Conservation (phyloP, 2,329 filamentous ascomycete species). For the Thelonectria rubi region DNA sequence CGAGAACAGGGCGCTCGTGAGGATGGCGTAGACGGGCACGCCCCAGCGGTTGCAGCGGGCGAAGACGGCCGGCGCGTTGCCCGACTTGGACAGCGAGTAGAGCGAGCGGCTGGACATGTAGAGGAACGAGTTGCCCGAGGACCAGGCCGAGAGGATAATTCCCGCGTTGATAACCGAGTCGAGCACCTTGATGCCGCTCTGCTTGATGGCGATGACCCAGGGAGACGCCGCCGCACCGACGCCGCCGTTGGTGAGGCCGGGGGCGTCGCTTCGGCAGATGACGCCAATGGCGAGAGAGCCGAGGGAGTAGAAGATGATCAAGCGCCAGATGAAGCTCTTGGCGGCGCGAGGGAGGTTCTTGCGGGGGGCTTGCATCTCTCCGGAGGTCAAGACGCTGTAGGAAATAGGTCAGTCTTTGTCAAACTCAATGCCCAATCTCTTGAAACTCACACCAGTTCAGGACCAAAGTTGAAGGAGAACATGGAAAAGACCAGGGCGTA, state of each 20-base stretch:
- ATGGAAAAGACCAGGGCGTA: slow-evolving; percentile 69
- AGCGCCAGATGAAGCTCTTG: slow-evolving; percentile 76
- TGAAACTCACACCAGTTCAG: slow-evolving; percentile 61
- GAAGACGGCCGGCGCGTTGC: slow-evolving; percentile 52
- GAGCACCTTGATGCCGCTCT: slow-evolving; percentile 54
- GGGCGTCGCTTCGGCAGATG: slow-evolving; percentile 25
- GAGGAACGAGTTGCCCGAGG: slow-evolving; percentile 63
- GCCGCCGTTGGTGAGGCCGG: slow-evolving; percentile 19
- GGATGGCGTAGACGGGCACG: slow-evolving; percentile 32
- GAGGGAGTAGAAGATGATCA: slow-evolving; percentile 75
- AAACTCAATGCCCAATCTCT: neutral
- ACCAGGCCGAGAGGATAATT: slow-evolving; percentile 65
- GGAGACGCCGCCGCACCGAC: slow-evolving; percentile 50
- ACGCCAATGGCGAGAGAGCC: slow-evolving; percentile 74
- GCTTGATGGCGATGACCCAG: slow-evolving; percentile 62
- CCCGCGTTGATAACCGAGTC: slow-evolving; percentile 61
- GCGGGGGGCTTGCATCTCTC: slow-evolving; percentile 72
- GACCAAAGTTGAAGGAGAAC: slow-evolving; percentile 67
- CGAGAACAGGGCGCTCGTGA: slow-evolving; percentile 52
- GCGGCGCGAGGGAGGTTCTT: slow-evolving; percentile 74
- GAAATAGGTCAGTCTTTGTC: neutral
- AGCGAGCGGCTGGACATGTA: slow-evolving; percentile 54
- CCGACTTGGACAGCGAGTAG: slow-evolving; percentile 53
- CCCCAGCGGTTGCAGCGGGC: slow-evolving; percentile 35
- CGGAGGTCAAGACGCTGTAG: slow-evolving; percentile 62